phyloP scores from a whole-genome alignment of 805 yeast genomes.

The Vanderwaltozyma polyspora region DNA sequence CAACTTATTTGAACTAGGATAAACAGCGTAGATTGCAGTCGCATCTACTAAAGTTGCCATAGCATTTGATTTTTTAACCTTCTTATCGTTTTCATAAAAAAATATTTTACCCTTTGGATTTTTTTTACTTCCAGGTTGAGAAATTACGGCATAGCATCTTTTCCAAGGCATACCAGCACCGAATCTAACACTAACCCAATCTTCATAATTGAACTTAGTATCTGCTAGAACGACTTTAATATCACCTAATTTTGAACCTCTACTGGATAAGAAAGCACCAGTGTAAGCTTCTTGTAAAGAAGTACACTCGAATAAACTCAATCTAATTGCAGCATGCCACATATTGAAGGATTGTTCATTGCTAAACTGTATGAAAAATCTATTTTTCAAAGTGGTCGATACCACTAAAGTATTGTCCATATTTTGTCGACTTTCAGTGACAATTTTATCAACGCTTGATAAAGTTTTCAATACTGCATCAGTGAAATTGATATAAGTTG shows the following conservation, averaged over 20 bases:
- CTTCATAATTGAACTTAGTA: constrained; percentile 77
- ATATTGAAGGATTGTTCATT: constrained; percentile 49
- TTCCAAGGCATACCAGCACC: constrained; percentile 99
- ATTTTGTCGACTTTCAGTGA: constrained; percentile 35
- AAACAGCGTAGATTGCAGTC: constrained; percentile 73
- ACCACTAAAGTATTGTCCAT: constrained; percentile 73
- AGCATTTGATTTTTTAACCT: constrained; percentile 51
- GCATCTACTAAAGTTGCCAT: constrained; percentile 73
- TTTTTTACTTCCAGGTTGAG: constrained; percentile 46
- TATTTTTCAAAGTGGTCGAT: constrained; percentile 83
- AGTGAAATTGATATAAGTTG: constrained; percentile 80
- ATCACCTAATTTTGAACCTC: constrained; percentile 81
- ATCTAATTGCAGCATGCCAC: constrained; percentile 79
- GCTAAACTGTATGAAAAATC: constrained; percentile 72
- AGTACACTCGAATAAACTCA: constrained; percentile 70
- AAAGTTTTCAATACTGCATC: constrained; percentile 79
- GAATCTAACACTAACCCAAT: constrained; percentile 89
- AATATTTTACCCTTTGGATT: constrained; percentile 49
- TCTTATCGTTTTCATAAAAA: constrained; percentile 77
- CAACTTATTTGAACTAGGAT: constrained; percentile 72
- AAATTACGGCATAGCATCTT: constrained; percentile 82
- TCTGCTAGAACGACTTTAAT: constrained; percentile 77
- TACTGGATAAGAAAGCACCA: constrained; percentile 84
- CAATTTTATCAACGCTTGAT: constrained; percentile 50
- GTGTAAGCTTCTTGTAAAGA: constrained; percentile 92